These are phyloP conservation scores for Petunia secreta DNA, from an alignment of 257 asterid genomes.

Conservation along the genomic window DNA sequence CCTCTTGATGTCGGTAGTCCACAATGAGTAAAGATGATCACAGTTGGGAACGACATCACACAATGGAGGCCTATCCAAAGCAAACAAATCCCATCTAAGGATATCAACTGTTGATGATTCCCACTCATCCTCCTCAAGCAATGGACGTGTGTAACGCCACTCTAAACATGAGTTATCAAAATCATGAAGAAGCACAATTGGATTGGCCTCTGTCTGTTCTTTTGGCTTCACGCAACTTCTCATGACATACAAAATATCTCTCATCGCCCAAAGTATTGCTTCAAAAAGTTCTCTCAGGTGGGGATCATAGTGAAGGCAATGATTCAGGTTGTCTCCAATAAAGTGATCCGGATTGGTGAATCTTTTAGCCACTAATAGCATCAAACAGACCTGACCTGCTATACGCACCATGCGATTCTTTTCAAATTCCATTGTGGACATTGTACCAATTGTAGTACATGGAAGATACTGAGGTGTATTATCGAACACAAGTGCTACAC, in stretches of 20 bases:
- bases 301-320: too few relatives aligned
- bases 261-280: constrained; percentile 10
- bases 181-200: constrained; percentile 86
- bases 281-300: too few relatives aligned
- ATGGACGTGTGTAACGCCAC: constrained; percentile 72
- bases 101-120: constrained; percentile 87
- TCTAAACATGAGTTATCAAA: constrained; percentile 93
- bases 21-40: constrained; percentile 52
- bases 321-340: too few relatives aligned
- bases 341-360: too few relatives aligned
- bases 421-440: too few relatives aligned
- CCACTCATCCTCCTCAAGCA: constrained; percentile 74
- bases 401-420: too few relatives aligned
- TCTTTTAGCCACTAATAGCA: too few relatives aligned
- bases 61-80: constrained; percentile 69
- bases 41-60: constrained; percentile 75
- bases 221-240: constrained; percentile 81
- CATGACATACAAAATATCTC: constrained; percentile 50
- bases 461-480: too few relatives aligned
- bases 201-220: constrained; percentile 46
- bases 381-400: too few relatives aligned
- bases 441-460: too few relatives aligned
- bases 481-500: too few relatives aligned
- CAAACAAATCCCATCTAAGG: constrained; percentile 95
- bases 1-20: too few relatives aligned